Conservation (phyloP, 192 early-diverging fungal genomes). For the Funneliformis geosporum region DNA sequence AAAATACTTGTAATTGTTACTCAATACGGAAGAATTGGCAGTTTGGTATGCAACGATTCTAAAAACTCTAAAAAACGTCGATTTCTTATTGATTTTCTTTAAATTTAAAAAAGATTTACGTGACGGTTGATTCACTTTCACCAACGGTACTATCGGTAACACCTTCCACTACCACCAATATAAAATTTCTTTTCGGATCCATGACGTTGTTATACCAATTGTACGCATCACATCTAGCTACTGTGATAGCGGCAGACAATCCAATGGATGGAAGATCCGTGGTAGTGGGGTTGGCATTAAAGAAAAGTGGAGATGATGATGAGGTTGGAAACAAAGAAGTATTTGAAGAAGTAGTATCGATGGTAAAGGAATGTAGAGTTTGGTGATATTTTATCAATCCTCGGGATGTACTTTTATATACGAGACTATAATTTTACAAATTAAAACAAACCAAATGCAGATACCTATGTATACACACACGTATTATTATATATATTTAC, state of each 20-base stretch:
- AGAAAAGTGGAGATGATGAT: slow-evolving; percentile 36
- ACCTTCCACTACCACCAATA: slow-evolving; percentile 33
- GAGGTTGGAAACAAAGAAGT: slow-evolving; percentile 39
- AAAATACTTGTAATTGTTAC: slow-evolving; percentile 55
- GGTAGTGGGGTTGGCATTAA: slow-evolving; percentile 51
- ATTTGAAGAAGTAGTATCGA: slow-evolving; percentile 44
- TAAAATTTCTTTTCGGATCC: slow-evolving; percentile 49
- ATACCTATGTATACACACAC: too few species aligned
- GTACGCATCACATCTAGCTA: slow-evolving; percentile 55
- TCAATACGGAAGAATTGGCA: slow-evolving; percentile 58
- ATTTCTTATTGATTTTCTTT: background rate
- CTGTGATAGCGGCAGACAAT: slow-evolving; percentile 52
- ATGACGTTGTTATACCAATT: slow-evolving; percentile 47
- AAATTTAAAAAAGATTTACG: background rate
- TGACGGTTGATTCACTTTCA: background rate
- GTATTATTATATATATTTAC: too few species aligned
- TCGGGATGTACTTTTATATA: background rate
- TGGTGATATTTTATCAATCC: slow-evolving; percentile 29
- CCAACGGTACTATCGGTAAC: background rate
- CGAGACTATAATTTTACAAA: too few species aligned
- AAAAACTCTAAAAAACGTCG: background rate
- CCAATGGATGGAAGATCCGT: slow-evolving; percentile 49
- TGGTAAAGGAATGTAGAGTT: slow-evolving; percentile 49
- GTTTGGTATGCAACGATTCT: slow-evolving; percentile 43
- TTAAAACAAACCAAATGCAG: too few species aligned